A percentile compares a stretch with the other conserved stretches of the same genome.
These are phyloP conservation scores for Lecanicillium sp. DNA, from an alignment of 2,329 filamentous ascomycete genomes.

Conservation along the genomic window DNA sequence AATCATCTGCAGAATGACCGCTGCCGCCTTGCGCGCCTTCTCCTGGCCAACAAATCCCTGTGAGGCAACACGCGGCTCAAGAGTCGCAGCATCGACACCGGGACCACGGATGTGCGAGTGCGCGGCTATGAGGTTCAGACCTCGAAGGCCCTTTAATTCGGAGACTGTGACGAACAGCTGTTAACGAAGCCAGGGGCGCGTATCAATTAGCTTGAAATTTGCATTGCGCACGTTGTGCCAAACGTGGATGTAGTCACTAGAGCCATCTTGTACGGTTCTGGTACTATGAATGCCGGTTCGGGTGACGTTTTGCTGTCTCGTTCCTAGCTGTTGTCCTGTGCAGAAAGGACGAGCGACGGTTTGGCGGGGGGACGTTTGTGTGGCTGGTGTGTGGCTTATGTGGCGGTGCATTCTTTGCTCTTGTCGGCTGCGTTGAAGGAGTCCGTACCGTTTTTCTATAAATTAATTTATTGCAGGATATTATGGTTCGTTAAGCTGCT, in stretches of 20 bases:
- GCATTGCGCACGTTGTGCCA: not conserved
- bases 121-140: slow-evolving; percentile 93
- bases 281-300: slow-evolving; percentile 5
- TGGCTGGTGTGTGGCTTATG: too few relatives aligned
- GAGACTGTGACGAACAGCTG: slow-evolving; percentile 69
- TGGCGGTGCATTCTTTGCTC: too few relatives aligned
- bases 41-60: slow-evolving; percentile 95
- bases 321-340: slow-evolving; percentile 5
- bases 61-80: slow-evolving; percentile 76
- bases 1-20: slow-evolving; percentile 96
- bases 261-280: slow-evolving; percentile 34
- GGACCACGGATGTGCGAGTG: slow-evolving; percentile 97
- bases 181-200: too few relatives aligned
- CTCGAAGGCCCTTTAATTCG: slow-evolving; percentile 91
- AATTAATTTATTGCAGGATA: too few relatives aligned
- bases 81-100: slow-evolving; percentile 82
- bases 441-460: too few relatives aligned
- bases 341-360: too few relatives aligned
- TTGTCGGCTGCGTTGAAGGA: too few relatives aligned
- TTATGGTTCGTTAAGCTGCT: too few relatives aligned
- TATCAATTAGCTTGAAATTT: slow-evolving; percentile 13
- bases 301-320: not conserved
- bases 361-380: too few relatives aligned
- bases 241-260: slow-evolving; percentile 33
- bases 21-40: slow-evolving; percentile 92